Percentiles rank a stretch among this genome's conserved stretches.
Conservation (phyloP, 1,139 yeast genomes). For the Sugiyamaella novakii region DNA sequence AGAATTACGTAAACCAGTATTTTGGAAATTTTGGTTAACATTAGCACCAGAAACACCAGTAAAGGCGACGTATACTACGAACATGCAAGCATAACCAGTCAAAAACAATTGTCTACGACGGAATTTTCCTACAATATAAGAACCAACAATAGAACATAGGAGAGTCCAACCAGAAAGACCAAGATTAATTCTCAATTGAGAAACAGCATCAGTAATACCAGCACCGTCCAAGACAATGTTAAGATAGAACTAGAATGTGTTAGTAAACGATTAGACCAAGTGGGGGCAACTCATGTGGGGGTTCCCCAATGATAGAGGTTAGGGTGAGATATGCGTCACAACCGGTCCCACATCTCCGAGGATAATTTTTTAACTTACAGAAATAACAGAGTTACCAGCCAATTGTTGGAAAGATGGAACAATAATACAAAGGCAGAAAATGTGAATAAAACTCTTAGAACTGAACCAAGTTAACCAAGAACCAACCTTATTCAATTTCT, state of each 20-base stretch:
- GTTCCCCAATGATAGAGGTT: not conserved
- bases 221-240: slow-evolving; percentile 26
- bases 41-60: slow-evolving; percentile 35
- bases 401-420: slow-evolving; percentile 29
- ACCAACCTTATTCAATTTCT: slow-evolving; percentile 22
- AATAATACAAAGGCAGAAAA: slow-evolving; percentile 44
- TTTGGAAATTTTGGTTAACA: slow-evolving; percentile 28
- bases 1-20: slow-evolving; percentile 29
- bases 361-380: slow-evolving; percentile 12
- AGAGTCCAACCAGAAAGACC: slow-evolving; percentile 61
- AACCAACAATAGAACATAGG: slow-evolving; percentile 78
- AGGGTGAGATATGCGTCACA: too few species aligned
- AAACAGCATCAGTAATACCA: slow-evolving; percentile 28
- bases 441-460: slow-evolving; percentile 43
- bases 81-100: slow-evolving; percentile 42
- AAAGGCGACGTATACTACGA: slow-evolving; percentile 29
- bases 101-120: slow-evolving; percentile 52
- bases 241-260: slow-evolving; percentile 23
- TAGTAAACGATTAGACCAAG: too few species aligned
- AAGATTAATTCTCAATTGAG: slow-evolving; percentile 33
- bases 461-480: slow-evolving; percentile 42
- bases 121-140: slow-evolving; percentile 23
- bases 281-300: not conserved
- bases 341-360: not conserved
- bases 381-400: slow-evolving; percentile 30